phyloP scores from a whole-genome alignment of 345 rosid genomes.

The Dipteronia dyeriana region DNA sequence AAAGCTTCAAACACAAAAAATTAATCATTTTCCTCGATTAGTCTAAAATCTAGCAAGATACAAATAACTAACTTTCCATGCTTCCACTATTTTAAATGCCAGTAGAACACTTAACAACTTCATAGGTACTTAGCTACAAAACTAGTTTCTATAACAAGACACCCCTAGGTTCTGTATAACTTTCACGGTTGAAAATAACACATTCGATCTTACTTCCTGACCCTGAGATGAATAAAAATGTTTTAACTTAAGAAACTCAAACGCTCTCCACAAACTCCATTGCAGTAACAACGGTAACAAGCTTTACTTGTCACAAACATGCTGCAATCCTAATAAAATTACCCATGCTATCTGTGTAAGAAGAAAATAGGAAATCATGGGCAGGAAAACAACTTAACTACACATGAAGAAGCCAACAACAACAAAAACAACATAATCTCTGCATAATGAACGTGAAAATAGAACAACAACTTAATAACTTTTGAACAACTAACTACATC shows the following conservation, averaged over 20 bases:
- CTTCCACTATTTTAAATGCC: neutral
- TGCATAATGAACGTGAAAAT: too few relatives aligned
- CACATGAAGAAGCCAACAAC: too few relatives aligned
- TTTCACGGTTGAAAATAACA: neutral
- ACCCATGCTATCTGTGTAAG: too few relatives aligned
- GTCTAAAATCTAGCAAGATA: neutral
- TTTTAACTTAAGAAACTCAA: neutral
- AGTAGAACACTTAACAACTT: neutral
- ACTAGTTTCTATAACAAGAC: neutral
- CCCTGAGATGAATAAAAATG: neutral
- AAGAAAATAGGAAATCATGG: too few relatives aligned
- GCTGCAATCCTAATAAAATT: neutral
- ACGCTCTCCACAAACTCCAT: neutral
- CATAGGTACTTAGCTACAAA: neutral
- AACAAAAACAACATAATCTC: too few relatives aligned
- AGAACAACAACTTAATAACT: too few relatives aligned
- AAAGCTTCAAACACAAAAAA: neutral
- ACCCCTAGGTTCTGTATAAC: neutral
- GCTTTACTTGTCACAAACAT: neutral
- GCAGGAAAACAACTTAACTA: too few relatives aligned
- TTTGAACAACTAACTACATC: too few relatives aligned
- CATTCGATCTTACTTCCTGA: neutral
- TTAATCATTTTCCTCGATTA: neutral
- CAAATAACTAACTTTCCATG: neutral
- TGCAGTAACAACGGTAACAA: neutral